Evolutionary conservation across 768 basidiomycete species (phyloP), one percentile per base, ranked within the genome.

Genomic region (Gymnopilus junonius): DNA sequence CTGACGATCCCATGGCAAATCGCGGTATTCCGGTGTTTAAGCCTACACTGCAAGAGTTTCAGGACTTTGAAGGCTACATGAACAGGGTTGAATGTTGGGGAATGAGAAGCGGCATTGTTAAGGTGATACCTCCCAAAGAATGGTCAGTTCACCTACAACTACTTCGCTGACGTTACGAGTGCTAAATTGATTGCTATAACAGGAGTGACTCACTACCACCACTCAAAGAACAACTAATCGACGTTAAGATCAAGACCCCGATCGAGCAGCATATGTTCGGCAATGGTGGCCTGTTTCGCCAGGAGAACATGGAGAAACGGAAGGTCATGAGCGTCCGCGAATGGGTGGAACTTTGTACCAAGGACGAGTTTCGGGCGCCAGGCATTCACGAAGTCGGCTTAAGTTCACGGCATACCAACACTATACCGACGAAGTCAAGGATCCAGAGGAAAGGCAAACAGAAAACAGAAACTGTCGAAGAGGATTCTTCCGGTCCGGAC

Each of bases 11-110:
- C 25, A 71, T 88, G 29, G 92, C 93, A 0, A 85, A 89, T 69
- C 90, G 92, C 53, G 97, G 97, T 37, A 97, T 99, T 48, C 97
- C 97, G 5, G 95, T 99, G 11, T 99, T 99, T 84, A 91, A 88
- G 73, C 97, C 97, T 8, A 87, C 91, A 1, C 91, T 96, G 87
- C 89, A 90, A 55, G 94, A 99, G 69, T 97, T 97, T 69, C 74
- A 81, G 64, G 93, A 95, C 76, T 99, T 98, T 75, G 97, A 99
- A 71, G 89, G 73, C 11, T 99, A 94, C 74, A 90, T 97, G 85
- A 89, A 86, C 65, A 86, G 78, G 63, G 84, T 99, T 46, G 94
- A 96, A 73, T 85, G 87, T 63, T 99, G 97, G 94, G 97, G 97
- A 1, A 85, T 82, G 72, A 82, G 82, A 61, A 95, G 94, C 66